Evolutionary conservation across 768 basidiomycete genomes (phyloP), one percentile per base, ranked within the genome.

Genomic region (Phlegmacium glaucopus): DNA sequence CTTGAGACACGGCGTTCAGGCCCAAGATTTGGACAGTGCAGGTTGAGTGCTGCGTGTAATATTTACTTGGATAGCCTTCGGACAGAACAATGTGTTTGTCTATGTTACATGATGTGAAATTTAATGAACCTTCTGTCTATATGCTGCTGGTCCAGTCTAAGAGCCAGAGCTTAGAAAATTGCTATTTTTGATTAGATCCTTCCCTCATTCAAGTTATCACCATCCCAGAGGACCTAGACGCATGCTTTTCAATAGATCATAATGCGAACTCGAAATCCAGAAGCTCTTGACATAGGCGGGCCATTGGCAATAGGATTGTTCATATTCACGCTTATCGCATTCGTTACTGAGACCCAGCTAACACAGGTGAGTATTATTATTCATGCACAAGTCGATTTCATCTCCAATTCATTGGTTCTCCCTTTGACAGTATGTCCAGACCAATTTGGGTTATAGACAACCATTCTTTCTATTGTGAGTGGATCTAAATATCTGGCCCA

Each of bases 381-480:
- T 22, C 39, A n/a, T 13, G 16, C 40, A n/a, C 26, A 16, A n/a
- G 22, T 18, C 10, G 18, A 25, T 39, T 12, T 27, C 32, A 44
- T 43, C 32, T 47, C 38, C 46, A 36, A 49, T 42, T 49, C 29
- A 54, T n/a, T n/a, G n/a, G n/a, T n/a, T n/a, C n/a, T n/a, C n/a
- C 50, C 39, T 42, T 42, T 47, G 25, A 16, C 4, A 93, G 90
- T 85, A 92, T 67, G 81, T 95, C 11, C 89, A 93, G 64, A 81
- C 81, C 1, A 77, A 75, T 1, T 69, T 91, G 26, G 80, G 73
- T 28, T 99, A 89, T 68, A 76, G 83, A 44, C 90, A 96, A 49
- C 90, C 95, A 0, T 95, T 83, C 74, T 87, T 97, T 58, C 72
- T 91, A 51, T 90, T 94, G 90, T 90, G 57, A 51, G 87, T 62